Evolutionary conservation across 805 yeast species (phyloP), one percentile per base, ranked within the genome.

Genomic region (Pichia paraexigua): DNA sequence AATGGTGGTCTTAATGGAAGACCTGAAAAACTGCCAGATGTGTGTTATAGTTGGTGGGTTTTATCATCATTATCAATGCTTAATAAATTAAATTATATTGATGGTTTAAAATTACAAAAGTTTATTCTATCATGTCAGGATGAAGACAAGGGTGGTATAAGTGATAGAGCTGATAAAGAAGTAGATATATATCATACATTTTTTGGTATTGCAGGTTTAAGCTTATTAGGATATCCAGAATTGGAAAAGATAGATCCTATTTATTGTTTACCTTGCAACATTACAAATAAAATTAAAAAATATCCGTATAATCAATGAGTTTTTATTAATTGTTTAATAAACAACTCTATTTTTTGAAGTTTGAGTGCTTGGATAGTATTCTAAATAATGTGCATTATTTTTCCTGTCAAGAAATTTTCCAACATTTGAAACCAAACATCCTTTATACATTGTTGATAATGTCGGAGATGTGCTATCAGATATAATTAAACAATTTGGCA

Each of bases 41-140:
- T 88, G n/a, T 94, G 99, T 64, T 94, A 94, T 65, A 83, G 94
- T 59, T 94, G 97, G 96, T 94, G 99, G 99, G 95, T 90, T 11
- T 65, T 90, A 22, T 84, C 95, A 2, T 77, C 89, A 2, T 68
- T 91, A 52, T 76, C 85, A 0, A 82, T 88, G 39, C 71, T 92
- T 21, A 78, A 71, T 0, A 81, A 78, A 55, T 65, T 82, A 20
- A 78, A 86, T 56, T 90, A 96, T 90, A 85, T 94, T n/a, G 84
- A 88, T 61, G 73, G 72, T 28, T 74, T 69, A 5, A 80, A 77
- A 58, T 70, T 94, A 51, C 75, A 76, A 48, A 65, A 68, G 2
- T 94, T 90, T 62, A 90, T 94, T 5, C 67, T 92, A 41, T 62
- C 65, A 2, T 82, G 94, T 45, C 99, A 94, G 65, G 97, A 92